phyloP scores from a whole-genome alignment of 148 eudicot genomes.

The Spergularia marina region DNA sequence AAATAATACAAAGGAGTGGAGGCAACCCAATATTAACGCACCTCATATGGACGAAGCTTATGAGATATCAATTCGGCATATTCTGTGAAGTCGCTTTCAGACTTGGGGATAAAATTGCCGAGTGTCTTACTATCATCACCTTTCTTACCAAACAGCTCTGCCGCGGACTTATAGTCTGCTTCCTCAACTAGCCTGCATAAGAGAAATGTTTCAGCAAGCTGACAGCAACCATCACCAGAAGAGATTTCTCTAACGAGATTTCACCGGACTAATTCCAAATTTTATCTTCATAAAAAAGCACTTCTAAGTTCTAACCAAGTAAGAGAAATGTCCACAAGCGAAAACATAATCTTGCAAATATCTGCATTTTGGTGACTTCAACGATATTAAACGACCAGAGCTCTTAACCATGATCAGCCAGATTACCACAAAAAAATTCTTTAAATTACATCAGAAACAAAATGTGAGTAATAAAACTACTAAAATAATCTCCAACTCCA shows the following conservation, averaged over 20 bases:
- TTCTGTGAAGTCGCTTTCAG: constrained; percentile 83
- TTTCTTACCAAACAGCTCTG: constrained; percentile 67
- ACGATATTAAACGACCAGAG: no score
- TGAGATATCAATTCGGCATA: constrained; percentile 88
- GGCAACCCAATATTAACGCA: constrained; percentile 19
- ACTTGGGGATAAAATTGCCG: constrained; percentile 84
- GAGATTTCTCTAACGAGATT: neutral
- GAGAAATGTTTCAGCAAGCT: neutral
- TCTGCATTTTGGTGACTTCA: no score
- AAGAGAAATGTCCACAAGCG: no score
- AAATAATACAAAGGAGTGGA: neutral
- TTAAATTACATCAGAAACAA: no score
- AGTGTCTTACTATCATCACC: constrained; percentile 60
- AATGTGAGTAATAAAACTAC: no score
- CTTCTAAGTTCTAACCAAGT: no score
- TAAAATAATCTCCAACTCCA: neutral
- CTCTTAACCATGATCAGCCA: neutral
- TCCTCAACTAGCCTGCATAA: constrained; percentile 84
- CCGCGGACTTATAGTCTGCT: constrained; percentile 75
- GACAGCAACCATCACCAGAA: neutral
- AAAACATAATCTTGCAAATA: no score
- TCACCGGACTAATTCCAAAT: no score
- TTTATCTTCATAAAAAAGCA: no score
- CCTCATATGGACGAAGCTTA: constrained; percentile 88
- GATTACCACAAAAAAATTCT: neutral